These are phyloP conservation scores for Lolium rigidum DNA, from an alignment of 176 grass and related monocot species.

Conservation along the genomic window DNA sequence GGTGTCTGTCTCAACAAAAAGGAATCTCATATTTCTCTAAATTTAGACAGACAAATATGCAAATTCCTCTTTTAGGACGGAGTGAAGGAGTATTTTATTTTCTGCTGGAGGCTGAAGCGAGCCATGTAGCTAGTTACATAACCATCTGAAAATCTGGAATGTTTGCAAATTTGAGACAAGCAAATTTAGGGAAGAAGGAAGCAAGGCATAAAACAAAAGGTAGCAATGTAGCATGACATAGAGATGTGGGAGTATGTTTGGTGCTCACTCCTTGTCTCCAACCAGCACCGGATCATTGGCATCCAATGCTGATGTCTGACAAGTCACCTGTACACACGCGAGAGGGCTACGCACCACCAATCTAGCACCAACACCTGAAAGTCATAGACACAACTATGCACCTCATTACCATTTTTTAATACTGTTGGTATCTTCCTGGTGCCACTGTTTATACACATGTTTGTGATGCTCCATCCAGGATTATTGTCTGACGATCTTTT, in stretches of 20 bases:
- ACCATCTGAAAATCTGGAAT: too few species aligned
- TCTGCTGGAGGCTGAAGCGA: too few species aligned
- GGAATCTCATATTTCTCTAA: too few species aligned
- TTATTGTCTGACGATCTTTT: constrained; percentile 2
- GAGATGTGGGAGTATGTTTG: constrained; percentile 4
- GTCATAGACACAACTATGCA: neutral
- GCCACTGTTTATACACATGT: neutral
- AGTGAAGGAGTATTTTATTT: too few species aligned
- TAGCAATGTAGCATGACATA: neutral
- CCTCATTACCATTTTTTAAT: neutral
- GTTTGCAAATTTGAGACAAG: neutral
- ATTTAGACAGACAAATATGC: too few species aligned
- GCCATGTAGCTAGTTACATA: too few species aligned
- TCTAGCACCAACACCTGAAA: neutral
- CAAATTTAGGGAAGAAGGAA: neutral
- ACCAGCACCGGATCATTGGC: neutral
- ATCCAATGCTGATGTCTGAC: neutral
- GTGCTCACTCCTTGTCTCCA: constrained; percentile 8
- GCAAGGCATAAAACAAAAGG: neutral
- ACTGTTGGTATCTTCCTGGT: neutral
- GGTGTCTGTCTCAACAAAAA: too few species aligned
- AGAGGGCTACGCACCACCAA: neutral
- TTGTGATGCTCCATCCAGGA: too few species aligned
- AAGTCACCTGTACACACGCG: neutral
- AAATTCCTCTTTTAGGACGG: too few species aligned